Evolutionary conservation across 441 rosid species (phyloP).

Genomic region (Euphorbia schlechtendalii): DNA sequence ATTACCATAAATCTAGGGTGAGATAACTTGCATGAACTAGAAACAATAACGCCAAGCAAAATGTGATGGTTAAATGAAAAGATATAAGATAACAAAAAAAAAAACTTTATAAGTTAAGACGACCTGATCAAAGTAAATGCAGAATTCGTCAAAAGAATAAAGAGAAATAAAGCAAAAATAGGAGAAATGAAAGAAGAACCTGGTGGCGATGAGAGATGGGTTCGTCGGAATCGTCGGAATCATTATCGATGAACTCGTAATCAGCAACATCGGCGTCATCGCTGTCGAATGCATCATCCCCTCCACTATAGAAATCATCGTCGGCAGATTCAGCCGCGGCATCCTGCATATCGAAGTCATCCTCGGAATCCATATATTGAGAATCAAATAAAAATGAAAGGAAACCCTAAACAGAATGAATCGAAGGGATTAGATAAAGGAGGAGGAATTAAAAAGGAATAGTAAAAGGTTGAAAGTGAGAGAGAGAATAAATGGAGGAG

Average conservation of each 20-base stretch:
- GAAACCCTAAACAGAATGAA: slow-evolving; percentile 14
- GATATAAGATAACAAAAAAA: background rate
- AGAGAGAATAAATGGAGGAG: background rate
- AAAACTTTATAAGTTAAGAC: background rate
- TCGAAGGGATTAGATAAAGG: background rate
- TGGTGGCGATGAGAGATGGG: slow-evolving; percentile 58
- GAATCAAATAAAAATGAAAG: background rate
- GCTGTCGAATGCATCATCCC: slow-evolving; percentile 45
- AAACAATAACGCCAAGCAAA: background rate
- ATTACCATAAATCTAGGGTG: background rate
- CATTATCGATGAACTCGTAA: slow-evolving; percentile 67
- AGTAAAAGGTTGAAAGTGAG: background rate
- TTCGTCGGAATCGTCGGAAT: slow-evolving; percentile 68
- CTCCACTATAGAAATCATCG: slow-evolving; percentile 80
- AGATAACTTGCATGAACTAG: background rate
- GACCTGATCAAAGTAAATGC: background rate
- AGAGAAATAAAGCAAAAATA: background rate
- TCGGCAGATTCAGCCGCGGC: slow-evolving; percentile 48
- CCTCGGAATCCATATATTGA: slow-evolving; percentile 45
- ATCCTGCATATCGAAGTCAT: slow-evolving; percentile 52
- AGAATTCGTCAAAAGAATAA: background rate
- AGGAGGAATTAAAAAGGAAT: background rate
- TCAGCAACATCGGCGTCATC: slow-evolving; percentile 56
- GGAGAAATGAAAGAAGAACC: slow-evolving; percentile 25
- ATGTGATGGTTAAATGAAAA: background rate